Conservation (phyloP, 768 basidiomycete species). For the Macrolepiota albuminosa region DNA sequence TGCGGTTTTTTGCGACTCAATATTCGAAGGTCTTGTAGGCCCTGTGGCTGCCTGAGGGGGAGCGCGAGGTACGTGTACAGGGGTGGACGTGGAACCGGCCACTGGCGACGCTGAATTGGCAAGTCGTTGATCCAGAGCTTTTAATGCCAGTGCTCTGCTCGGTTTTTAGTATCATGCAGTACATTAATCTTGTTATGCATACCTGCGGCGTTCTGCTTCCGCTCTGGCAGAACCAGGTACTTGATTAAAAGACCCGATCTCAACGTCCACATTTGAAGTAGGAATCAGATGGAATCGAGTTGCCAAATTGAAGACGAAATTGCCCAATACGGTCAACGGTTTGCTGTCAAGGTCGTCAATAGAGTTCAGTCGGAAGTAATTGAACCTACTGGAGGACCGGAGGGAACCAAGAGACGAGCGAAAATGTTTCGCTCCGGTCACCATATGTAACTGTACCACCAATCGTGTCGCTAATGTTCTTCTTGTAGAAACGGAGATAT, state of each 20-base stretch:
- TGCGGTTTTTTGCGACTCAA: constrained; percentile 30
- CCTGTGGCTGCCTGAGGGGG: constrained; percentile 29
- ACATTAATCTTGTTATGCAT: constrained; percentile 3
- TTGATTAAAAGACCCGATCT: constrained; percentile 65
- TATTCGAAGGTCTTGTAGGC: constrained; percentile 9
- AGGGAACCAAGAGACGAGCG: constrained; percentile 95
- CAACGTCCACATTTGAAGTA: constrained; percentile 55
- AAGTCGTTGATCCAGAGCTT: constrained; percentile 91
- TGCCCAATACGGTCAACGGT: constrained; percentile 64
- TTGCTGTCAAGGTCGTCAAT: constrained; percentile 38
- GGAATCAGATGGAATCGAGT: constrained; percentile 75
- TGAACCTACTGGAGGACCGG: constrained; percentile 82
- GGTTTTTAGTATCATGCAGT: constrained; percentile 3
- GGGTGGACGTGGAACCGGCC: constrained; percentile 28
- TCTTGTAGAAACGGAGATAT: constrained; percentile 96
- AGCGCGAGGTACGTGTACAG: constrained; percentile 23
- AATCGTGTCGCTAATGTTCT: constrained; percentile 60
- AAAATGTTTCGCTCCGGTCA: constrained; percentile 94
- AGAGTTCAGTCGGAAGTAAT: not conserved
- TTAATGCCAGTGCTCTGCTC: constrained; percentile 86
- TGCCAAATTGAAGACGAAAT: constrained; percentile 62
- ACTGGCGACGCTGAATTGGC: constrained; percentile 56
- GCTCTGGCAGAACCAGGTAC: constrained; percentile 88
- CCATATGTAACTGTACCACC: constrained; percentile 74
- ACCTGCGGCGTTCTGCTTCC: constrained; percentile 95